Evolutionary conservation across 2,329 filamentous ascomycete species (phyloP).

Genomic region (Cladosporium sp.): DNA sequence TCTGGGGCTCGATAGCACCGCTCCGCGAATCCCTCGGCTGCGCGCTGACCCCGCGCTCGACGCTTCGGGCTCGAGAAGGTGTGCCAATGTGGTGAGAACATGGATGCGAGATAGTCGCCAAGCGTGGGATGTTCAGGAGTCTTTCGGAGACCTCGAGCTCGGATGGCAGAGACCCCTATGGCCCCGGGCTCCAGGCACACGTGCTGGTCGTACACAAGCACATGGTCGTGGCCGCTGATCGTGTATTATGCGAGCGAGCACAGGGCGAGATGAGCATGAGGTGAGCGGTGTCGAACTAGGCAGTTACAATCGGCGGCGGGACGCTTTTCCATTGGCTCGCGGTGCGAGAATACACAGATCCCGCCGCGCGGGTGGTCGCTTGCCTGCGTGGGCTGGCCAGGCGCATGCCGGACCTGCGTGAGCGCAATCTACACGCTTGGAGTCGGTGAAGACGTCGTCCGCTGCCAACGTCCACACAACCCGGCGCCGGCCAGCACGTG

Average conservation of each 20-base stretch:
- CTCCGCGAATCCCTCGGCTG: constrained; percentile 1
- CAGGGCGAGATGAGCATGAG: background rate
- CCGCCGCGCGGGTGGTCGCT: too few relatives aligned
- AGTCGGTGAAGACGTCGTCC: constrained; percentile 3
- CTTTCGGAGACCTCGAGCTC: background rate
- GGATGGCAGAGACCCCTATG: background rate
- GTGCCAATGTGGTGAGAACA: background rate
- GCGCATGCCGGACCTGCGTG: constrained; percentile 1
- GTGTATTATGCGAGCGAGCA: background rate
- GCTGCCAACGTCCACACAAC: background rate
- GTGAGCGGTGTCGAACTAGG: constrained; percentile 1
- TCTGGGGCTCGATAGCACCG: background rate
- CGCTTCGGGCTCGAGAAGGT: too few relatives aligned
- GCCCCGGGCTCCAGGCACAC: constrained; percentile 5
- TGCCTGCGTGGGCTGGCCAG: background rate
- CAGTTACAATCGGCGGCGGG: too few relatives aligned
- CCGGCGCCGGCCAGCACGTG: constrained; percentile 9
- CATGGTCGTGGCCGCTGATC: background rate
- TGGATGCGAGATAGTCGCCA: constrained; percentile 5
- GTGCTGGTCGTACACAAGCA: background rate
- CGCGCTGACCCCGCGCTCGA: constrained; percentile 2
- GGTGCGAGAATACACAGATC: too few relatives aligned
- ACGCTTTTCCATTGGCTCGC: too few relatives aligned
- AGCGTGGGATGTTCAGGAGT: constrained; percentile 8
- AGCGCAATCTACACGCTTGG: constrained; percentile 1